Conservation (phyloP, 2,329 filamentous ascomycete species). For the Ilyonectria mors-panacis region DNA sequence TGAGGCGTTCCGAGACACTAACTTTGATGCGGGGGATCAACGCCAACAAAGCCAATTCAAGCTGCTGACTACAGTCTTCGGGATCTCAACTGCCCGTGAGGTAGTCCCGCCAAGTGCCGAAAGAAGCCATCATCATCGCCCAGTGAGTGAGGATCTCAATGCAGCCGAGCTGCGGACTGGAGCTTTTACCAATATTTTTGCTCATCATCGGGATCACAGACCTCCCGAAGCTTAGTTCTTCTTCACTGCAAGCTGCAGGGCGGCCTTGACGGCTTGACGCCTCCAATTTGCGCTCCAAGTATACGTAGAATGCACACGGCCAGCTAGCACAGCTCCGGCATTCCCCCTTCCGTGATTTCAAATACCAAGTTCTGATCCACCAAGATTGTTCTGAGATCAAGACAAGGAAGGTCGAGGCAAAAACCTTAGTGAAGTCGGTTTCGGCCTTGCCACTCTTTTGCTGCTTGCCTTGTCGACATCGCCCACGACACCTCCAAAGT, state of each 20-base stretch:
- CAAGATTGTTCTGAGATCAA: neutral
- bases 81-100: conserved; percentile 7
- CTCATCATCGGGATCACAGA: neutral
- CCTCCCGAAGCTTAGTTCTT: neutral
- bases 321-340: conserved; percentile 6
- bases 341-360: neutral
- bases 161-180: neutral
- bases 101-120: conserved; percentile 4
- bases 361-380: neutral
- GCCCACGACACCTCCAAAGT: neutral
- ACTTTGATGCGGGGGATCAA: conserved; percentile 5
- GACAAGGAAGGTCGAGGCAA: neutral
- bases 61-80: neutral
- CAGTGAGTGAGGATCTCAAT: neutral
- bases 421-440: neutral
- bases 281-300: neutral
- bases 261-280: neutral
- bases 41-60: neutral
- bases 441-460: neutral
- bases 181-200: neutral
- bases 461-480: neutral
- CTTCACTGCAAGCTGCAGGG: neutral
- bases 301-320: neutral
- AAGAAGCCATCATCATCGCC: neutral
- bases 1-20: conserved; percentile 17